phyloP scores from a whole-genome alignment of 345 rosid species.

The Pistacia vera region DNA sequence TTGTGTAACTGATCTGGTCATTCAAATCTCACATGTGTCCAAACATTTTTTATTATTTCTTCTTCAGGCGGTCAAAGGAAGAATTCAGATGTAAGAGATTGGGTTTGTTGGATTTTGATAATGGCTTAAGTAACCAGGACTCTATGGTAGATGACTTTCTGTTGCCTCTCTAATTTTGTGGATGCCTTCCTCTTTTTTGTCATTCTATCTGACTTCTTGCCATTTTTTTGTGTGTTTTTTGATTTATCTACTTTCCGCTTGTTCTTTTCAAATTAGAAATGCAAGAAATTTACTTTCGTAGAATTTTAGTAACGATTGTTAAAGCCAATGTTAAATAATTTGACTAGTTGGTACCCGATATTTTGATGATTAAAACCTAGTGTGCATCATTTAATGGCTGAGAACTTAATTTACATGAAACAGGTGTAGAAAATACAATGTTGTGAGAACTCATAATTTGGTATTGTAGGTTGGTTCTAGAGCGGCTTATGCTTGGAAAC shows the following conservation, averaged over 20 bases:
- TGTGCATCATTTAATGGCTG: constrained; percentile 25
- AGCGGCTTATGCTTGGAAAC: constrained; percentile 91
- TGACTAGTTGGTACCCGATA: constrained; percentile 3
- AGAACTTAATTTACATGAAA: constrained; percentile 24
- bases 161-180: too few species aligned
- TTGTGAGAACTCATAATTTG: constrained; percentile 31
- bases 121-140: background rate
- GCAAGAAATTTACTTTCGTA: background rate
- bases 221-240: too few species aligned
- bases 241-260: too few species aligned
- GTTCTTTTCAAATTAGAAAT: background rate
- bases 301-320: constrained; percentile 9
- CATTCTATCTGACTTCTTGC: background rate
- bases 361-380: constrained; percentile 26
- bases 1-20: too few species aligned
- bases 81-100: too few species aligned
- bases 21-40: too few species aligned
- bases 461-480: constrained; percentile 37
- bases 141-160: background rate
- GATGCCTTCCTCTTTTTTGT: background rate
- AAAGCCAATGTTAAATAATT: constrained; percentile 15
- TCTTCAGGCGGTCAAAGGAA: too few species aligned
- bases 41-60: too few species aligned
- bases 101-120: background rate
- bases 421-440: constrained; percentile 55